phyloP scores from a whole-genome alignment of 352 stramenopile species.

The Pythium phragmiticola region DNA sequence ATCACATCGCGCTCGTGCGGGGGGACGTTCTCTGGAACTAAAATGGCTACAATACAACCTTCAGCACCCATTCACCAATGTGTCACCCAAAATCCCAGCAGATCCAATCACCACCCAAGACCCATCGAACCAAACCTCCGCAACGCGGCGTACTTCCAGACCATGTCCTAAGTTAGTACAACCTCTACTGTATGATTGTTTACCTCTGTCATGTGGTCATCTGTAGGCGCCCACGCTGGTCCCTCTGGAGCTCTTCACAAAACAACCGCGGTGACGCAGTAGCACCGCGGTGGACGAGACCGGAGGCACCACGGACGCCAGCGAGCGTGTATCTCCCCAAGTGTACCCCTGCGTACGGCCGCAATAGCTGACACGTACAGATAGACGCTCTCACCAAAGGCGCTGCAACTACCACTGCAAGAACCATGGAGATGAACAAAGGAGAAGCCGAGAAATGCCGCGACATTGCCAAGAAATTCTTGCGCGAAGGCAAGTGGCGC shows the following conservation, averaged over 20 bases:
- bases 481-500: conserved; percentile 81
- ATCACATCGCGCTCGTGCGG: too few relatives aligned
- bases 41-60: too few relatives aligned
- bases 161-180: conserved; percentile 36
- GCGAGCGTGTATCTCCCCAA: neutral
- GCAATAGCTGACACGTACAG: neutral
- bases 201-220: conserved; percentile 14
- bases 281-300: neutral
- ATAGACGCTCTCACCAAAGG: neutral
- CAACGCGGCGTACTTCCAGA: conserved; percentile 54
- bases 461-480: conserved; percentile 86
- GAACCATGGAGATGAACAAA: conserved; percentile 90
- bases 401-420: neutral
- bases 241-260: conserved; percentile 9
- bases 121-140: conserved; percentile 10
- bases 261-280: conserved; percentile 13
- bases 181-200: conserved; percentile 13
- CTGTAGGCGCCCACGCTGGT: neutral
- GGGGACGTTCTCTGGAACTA: too few relatives aligned
- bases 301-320: neutral
- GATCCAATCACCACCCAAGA: neutral
- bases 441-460: conserved; percentile 91
- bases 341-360: neutral
- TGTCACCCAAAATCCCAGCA: conserved; percentile 25
- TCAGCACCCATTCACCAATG: too few relatives aligned